These are phyloP conservation scores for Chlorella sp. DNA, from an alignment of 139 green algal genomes.

Conservation along the genomic window DNA sequence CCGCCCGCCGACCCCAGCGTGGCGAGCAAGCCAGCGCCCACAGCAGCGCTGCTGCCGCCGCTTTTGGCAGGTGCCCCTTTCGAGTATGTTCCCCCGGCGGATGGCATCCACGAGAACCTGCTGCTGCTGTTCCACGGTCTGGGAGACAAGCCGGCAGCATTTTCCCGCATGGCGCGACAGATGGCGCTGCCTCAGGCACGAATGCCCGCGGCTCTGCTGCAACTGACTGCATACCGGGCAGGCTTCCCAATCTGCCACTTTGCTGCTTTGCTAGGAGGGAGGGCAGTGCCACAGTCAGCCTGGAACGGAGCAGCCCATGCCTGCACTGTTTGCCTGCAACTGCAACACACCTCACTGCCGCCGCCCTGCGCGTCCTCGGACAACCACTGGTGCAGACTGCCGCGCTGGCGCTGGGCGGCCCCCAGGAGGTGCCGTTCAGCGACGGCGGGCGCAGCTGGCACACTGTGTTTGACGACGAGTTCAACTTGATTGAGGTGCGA, in stretches of 20 bases:
- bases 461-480: slow-evolving; percentile 36
- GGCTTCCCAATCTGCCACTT: no score
- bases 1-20: no score
- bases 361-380: not conserved
- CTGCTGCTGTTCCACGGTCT: slow-evolving; percentile 58
- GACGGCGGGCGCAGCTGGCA: slow-evolving; percentile 49
- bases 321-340: not conserved
- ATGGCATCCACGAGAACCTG: slow-evolving; percentile 49
- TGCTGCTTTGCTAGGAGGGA: no score
- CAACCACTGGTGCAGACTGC: slow-evolving; percentile 24
- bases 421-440: slow-evolving; percentile 41
- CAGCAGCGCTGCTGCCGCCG: slow-evolving; percentile 25
- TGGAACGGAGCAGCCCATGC: not conserved
- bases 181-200: slow-evolving; percentile 47
- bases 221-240: no score
- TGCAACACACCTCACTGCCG: not conserved
- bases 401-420: slow-evolving; percentile 47
- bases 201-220: no score
- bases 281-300: no score
- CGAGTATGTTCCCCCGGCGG: slow-evolving; percentile 24
- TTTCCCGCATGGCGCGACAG: slow-evolving; percentile 36
- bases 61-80: slow-evolving; percentile 1
- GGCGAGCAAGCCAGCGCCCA: not conserved
- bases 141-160: slow-evolving; percentile 45
- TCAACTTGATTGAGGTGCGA: slow-evolving; percentile 52